Percentiles rank a stretch among this genome's conserved stretches.
These are phyloP conservation scores for Polyplosphaeria fusca DNA, from an alignment of 495 filamentous ascomycete species.

Conservation along the genomic window DNA sequence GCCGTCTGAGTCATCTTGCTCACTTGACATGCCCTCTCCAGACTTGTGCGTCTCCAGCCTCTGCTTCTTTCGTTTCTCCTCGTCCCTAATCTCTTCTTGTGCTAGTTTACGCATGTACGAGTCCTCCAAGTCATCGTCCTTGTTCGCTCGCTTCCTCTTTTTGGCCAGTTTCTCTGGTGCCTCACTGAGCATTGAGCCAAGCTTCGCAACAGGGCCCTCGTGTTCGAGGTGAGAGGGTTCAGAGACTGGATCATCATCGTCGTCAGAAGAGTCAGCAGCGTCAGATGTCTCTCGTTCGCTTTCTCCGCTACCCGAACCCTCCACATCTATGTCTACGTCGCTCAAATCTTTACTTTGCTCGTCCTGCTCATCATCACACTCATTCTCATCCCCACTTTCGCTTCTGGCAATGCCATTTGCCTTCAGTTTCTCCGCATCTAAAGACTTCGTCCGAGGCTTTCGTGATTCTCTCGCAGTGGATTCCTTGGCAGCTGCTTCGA, in stretches of 20 bases:
- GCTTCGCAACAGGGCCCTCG: conserved; percentile 17
- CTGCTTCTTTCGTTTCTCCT: conserved; percentile 39
- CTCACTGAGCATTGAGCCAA: conserved; percentile 13
- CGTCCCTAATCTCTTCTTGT: conserved; percentile 54
- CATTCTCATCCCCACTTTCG: too few species aligned
- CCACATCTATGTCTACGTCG: conserved; percentile 5
- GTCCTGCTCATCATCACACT: neutral
- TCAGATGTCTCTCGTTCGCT: neutral
- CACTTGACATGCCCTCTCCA: conserved; percentile 34
- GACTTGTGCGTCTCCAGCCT: conserved; percentile 37
- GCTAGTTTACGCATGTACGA: conserved; percentile 73
- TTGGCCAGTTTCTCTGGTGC: conserved; percentile 14
- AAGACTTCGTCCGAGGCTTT: too few species aligned
- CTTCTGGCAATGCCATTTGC: too few species aligned
- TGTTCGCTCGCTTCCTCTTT: conserved; percentile 73
- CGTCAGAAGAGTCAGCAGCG: conserved; percentile 1
- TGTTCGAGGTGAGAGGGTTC: conserved; percentile 4
- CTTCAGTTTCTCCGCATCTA: too few species aligned
- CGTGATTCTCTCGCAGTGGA: conserved; percentile 7
- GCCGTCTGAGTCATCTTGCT: conserved; percentile 35
- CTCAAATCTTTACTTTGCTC: neutral
- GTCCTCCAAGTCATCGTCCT: conserved; percentile 74
- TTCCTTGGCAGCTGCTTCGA: neutral
- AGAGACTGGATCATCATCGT: neutral
- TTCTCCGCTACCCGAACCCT: neutral